Percentiles rank a stretch among this genome's conserved stretches.
Evolutionary conservation across 2,329 filamentous ascomycete species (phyloP).

Genomic region (Botrytis aclada): DNA sequence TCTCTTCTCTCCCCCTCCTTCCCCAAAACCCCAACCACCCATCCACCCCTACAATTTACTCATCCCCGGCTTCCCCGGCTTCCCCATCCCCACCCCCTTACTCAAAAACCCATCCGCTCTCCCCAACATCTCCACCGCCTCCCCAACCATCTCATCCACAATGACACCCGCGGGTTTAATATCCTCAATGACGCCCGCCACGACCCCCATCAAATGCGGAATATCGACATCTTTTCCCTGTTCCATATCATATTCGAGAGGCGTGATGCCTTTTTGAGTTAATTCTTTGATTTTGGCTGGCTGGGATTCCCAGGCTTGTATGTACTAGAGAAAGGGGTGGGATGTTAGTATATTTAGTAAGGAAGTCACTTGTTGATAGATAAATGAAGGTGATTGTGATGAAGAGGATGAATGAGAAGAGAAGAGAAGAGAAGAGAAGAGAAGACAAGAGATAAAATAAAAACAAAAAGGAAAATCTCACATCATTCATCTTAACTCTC

Average conservation of each 20-base stretch:
- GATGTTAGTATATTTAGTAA: not conserved
- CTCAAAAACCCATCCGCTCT: conserved; percentile 42
- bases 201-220: conserved; percentile 92
- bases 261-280: conserved; percentile 73
- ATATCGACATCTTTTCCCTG: conserved; percentile 77
- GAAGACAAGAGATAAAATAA: not conserved
- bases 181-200: conserved; percentile 72
- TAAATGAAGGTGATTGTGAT: not conserved
- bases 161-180: conserved; percentile 81
- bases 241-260: conserved; percentile 79
- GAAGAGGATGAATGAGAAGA: too few relatives aligned
- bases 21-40: not conserved
- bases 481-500: conserved; percentile 67
- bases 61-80: not conserved
- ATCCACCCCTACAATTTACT: conserved; percentile 10
- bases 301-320: conserved; percentile 73
- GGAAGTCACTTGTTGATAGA: not conserved
- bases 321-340: conserved; percentile 56
- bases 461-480: not conserved
- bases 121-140: conserved; percentile 67
- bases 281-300: conserved; percentile 73
- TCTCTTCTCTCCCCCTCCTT: not conserved
- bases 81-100: too few relatives aligned
- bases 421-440: not conserved
- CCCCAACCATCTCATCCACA: conserved; percentile 83